A percentile compares a stretch with the other conserved stretches of the same genome.
Conservation (phyloP, 257 asterid genomes). For the Lycium barbarum region DNA sequence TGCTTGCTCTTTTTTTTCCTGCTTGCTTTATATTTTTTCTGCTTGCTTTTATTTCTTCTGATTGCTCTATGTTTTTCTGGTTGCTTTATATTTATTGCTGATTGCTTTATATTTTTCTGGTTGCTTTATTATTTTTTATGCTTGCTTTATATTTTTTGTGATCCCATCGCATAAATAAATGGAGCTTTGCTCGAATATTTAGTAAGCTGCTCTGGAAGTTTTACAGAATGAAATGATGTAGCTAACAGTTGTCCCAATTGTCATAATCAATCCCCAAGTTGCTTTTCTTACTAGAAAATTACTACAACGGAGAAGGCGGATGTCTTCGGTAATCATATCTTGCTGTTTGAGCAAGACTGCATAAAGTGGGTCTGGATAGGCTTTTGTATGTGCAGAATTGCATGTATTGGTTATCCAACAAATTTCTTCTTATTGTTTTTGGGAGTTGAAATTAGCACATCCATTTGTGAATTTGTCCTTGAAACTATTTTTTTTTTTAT, state of each 20-base stretch:
- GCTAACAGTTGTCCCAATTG: conserved; percentile 19
- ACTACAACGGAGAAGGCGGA: neutral
- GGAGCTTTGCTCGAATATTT: neutral
- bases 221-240: neutral
- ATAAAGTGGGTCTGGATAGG: neutral
- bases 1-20: neutral
- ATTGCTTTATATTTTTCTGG: neutral
- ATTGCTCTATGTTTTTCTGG: neutral
- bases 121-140: neutral
- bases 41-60: neutral
- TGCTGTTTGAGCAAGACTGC: conserved; percentile 5
- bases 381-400: conserved; percentile 17
- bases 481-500: neutral
- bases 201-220: neutral
- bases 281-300: neutral
- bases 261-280: conserved; percentile 10
- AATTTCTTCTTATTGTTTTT: neutral
- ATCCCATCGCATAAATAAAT: neutral
- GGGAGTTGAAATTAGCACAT: conserved; percentile 1
- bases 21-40: neutral
- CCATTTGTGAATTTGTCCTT: neutral
- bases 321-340: neutral
- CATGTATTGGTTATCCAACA: neutral
- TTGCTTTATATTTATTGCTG: neutral
- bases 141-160: neutral